Evolutionary conservation across 2,329 filamentous ascomycete species (phyloP), one percentile per base, ranked within the genome.

Genomic region (Leptodontidium sp.): DNA sequence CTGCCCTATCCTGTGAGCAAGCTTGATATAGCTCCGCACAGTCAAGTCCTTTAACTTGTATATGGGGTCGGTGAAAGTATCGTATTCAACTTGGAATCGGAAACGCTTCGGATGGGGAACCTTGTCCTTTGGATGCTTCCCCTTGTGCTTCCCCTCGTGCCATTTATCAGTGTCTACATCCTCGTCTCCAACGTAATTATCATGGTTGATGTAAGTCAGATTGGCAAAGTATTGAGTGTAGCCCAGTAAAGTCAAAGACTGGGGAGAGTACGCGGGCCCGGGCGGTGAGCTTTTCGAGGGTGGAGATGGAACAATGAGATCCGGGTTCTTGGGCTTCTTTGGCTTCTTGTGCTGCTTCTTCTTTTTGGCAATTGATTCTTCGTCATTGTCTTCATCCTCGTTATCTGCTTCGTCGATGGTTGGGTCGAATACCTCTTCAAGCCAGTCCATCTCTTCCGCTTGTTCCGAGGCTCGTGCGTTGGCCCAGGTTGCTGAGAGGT

Each of bases 221-320:
- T 99, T 99, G 70, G 95, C 94, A 79, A 89, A 98, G 80, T 97
- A 98, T 76, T 99, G 96, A 4, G 89, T 93, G 79, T 93, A 98
- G 5, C 93, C 89, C 2, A 91, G 85, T 70, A 94, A 84, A 0
- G 93, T 92, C 47, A 98, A 84, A 0, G 93, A 84, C 78, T 99
- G 96, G 8, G 91, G 89, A 24, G 90, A 93, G 80, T 99, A 98
- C 8, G 93, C 96, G 0, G 96, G 96, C 0, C 96, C 96, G 0
- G 95, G 95, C 6, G 88, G 88, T 8, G 91, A 81, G 1, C 87
- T 86, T 74, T 91, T 89, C 0, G 92, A 88, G 1, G 96, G 96
- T 0, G 90, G 88, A 0, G 88, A 80, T 0, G 96, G 96, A 14
- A 93, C 79, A 55, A 84, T 81, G 61, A 93, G 84, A 57, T 89